Evolutionary conservation across 306 rosid genomes (phyloP).

Genomic region (Lablab purpureus): DNA sequence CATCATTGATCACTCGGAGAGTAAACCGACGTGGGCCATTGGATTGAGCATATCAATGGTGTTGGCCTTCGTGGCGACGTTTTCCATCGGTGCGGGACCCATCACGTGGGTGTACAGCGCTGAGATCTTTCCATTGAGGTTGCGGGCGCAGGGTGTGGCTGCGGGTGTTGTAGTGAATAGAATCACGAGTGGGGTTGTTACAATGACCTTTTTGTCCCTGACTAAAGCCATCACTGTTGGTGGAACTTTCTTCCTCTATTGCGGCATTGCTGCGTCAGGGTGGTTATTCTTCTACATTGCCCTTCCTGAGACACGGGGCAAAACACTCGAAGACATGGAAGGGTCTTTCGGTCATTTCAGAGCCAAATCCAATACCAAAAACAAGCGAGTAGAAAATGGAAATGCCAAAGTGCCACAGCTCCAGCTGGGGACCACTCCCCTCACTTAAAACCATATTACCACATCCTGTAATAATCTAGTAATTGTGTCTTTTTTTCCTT

Average conservation of each 20-base stretch:
- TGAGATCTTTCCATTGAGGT: constrained; percentile 75
- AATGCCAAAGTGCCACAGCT: constrained; percentile 47
- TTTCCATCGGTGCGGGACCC: constrained; percentile 89
- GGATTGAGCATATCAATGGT: constrained; percentile 58
- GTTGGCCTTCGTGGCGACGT: constrained; percentile 61
- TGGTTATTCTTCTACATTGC: constrained; percentile 67
- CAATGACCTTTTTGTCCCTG: constrained; percentile 82
- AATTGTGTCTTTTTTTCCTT: neutral
- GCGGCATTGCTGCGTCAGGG: constrained; percentile 47
- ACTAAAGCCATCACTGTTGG: constrained; percentile 59
- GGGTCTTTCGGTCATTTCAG: constrained; percentile 67
- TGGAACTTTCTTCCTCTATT: constrained; percentile 77
- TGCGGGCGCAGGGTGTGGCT: constrained; percentile 81
- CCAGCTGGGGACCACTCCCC: constrained; percentile 47
- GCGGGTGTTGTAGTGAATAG: constrained; percentile 69
- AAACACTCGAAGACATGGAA: constrained; percentile 79
- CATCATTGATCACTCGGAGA: constrained; percentile 41
- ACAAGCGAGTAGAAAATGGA: constrained; percentile 8
- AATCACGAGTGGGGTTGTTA: constrained; percentile 58
- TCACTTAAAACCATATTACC: neutral
- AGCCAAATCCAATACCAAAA: neutral
- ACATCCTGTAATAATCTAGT: neutral
- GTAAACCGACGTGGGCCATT: constrained; percentile 58
- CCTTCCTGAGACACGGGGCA: constrained; percentile 82
- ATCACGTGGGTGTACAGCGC: constrained; percentile 79